Percentiles rank a stretch among this genome's conserved stretches.
Evolutionary conservation across 441 rosid genomes (phyloP).

Genomic region (Cnidoscolus chayamansa): DNA sequence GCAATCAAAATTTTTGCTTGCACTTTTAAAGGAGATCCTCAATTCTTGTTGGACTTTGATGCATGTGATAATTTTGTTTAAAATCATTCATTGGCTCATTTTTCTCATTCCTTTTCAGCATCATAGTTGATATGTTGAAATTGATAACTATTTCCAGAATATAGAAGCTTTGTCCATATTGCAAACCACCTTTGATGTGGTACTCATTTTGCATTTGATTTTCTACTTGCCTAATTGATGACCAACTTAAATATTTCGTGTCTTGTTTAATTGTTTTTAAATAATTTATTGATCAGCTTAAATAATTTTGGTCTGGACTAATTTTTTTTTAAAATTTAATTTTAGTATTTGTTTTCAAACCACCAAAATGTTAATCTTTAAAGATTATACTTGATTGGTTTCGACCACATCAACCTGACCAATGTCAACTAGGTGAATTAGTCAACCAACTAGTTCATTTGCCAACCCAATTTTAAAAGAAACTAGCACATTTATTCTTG

Average conservation of each 20-base stretch:
- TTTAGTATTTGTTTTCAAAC: no score
- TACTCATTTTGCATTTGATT: background rate
- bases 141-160: background rate
- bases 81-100: slow-evolving; percentile 1
- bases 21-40: background rate
- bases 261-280: no score
- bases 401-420: no score
- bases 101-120: background rate
- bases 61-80: background rate
- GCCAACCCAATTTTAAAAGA: no score
- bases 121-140: slow-evolving; percentile 4
- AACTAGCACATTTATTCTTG: background rate
- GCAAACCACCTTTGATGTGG: background rate
- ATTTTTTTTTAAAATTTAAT: no score
- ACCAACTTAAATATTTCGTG: background rate
- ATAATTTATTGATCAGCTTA: no score
- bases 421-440: no score
- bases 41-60: background rate
- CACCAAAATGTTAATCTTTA: no score
- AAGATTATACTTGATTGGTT: no score
- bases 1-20: background rate
- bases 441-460: no score
- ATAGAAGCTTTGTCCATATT: background rate
- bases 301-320: no score
- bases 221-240: background rate